Conservation (phyloP, 257 asterid genomes). For the Nemophila menziesii region DNA sequence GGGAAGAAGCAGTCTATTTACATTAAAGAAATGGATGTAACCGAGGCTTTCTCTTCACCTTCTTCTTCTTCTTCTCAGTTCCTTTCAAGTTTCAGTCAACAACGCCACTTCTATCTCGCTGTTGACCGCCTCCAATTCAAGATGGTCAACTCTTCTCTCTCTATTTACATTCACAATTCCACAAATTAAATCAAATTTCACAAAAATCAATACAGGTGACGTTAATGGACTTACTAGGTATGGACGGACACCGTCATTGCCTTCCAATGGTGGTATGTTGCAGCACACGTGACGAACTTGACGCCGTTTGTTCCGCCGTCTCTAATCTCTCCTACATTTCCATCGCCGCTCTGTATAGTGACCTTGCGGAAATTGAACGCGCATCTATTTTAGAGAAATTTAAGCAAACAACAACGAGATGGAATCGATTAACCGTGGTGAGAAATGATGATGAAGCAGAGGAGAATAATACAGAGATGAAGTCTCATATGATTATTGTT, state of each 20-base stretch:
- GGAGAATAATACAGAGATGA: slow-evolving; percentile 34
- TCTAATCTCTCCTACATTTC: slow-evolving; percentile 43
- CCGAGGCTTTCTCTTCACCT: slow-evolving; percentile 42
- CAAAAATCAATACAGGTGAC: slow-evolving; percentile 73
- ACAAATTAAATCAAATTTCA: too few relatives aligned
- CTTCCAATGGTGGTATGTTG: slow-evolving; percentile 80
- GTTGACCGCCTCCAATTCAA: slow-evolving; percentile 80
- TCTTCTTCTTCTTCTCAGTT: slow-evolving; percentile 61
- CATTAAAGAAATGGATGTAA: slow-evolving; percentile 40
- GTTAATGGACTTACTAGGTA: slow-evolving; percentile 55
- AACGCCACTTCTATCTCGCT: slow-evolving; percentile 90
- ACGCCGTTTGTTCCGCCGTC: slow-evolving; percentile 55
- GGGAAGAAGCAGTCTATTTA: too few relatives aligned
- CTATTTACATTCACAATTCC: too few relatives aligned
- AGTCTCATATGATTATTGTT: slow-evolving; percentile 59
- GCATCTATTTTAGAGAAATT: slow-evolving; percentile 42
- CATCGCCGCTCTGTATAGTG: slow-evolving; percentile 67
- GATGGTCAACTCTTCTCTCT: slow-evolving; percentile 40
- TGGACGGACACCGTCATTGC: slow-evolving; percentile 70
- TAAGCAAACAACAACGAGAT: slow-evolving; percentile 45
- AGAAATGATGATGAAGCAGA: slow-evolving; percentile 32
- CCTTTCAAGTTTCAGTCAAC: slow-evolving; percentile 36
- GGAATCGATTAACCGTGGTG: slow-evolving; percentile 44
- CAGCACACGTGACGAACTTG: slow-evolving; percentile 86
- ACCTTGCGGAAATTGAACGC: slow-evolving; percentile 60